These are phyloP conservation scores for Coemansia sp. DNA, from an alignment of 192 early-diverging fungal genomes.

Conservation along the genomic window DNA sequence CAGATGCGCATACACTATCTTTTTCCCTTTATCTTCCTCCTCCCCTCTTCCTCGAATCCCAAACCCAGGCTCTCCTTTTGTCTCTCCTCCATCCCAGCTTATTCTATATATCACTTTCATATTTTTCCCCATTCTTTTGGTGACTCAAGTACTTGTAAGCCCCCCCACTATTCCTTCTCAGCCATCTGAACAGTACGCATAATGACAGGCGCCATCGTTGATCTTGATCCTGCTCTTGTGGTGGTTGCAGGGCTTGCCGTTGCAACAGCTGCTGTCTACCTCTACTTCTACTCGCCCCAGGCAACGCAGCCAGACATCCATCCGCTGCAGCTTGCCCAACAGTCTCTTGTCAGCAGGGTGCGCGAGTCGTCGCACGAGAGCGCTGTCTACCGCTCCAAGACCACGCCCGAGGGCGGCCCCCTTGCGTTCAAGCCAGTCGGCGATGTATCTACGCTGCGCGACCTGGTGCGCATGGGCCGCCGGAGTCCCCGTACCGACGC, in stretches of 20 bases:
- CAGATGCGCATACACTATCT: too few relatives aligned
- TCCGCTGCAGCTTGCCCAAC: slow-evolving; percentile 49
- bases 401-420: slow-evolving; percentile 25
- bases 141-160: neutral
- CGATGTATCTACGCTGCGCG: slow-evolving; percentile 22
- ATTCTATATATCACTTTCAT: neutral
- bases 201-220: slow-evolving; percentile 15
- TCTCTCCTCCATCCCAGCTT: too few relatives aligned
- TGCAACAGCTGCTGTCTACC: slow-evolving; percentile 29
- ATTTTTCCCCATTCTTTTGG: neutral
- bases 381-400: slow-evolving; percentile 48
- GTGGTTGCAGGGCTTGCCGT: slow-evolving; percentile 24
- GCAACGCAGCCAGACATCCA: slow-evolving; percentile 54
- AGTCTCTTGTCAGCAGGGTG: slow-evolving; percentile 34
- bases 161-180: neutral
- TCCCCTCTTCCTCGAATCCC: too few relatives aligned
- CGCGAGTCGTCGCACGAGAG: slow-evolving; percentile 38
- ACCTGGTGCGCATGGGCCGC: slow-evolving; percentile 27
- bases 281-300: slow-evolving; percentile 48
- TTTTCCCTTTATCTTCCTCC: too few relatives aligned
- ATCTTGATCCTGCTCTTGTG: slow-evolving; percentile 25
- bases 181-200: neutral
- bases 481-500: slow-evolving; percentile 11
- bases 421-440: slow-evolving; percentile 19
- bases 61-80: too few relatives aligned